These are phyloP conservation scores for Verticillium albo-atrum DNA, from an alignment of 2,329 filamentous ascomycete species.

Conservation along the genomic window DNA sequence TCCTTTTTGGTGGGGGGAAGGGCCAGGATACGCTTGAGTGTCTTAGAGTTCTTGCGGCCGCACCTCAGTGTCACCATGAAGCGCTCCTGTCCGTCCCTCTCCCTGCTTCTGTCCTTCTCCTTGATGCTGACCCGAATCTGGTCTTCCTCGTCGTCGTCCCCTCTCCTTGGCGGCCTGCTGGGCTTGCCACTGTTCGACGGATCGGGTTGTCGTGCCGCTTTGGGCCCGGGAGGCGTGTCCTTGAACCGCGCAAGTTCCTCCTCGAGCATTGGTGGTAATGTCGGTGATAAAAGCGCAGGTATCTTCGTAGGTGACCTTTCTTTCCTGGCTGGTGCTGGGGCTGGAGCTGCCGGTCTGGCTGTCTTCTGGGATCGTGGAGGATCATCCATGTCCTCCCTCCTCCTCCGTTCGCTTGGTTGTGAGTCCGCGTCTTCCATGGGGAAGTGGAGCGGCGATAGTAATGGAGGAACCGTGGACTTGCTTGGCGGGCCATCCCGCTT, in stretches of 20 bases:
- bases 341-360: conserved; percentile 16
- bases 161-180: conserved; percentile 17
- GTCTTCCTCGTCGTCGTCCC: conserved; percentile 28
- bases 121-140: conserved; percentile 18
- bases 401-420: conserved; percentile 21
- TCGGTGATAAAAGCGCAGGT: conserved; percentile 51
- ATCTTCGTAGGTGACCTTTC: conserved; percentile 31
- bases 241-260: conserved; percentile 31
- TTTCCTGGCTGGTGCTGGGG: conserved; percentile 27
- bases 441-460: conserved; percentile 49
- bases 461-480: conserved; percentile 41
- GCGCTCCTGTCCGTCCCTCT: conserved; percentile 15
- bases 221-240: conserved; percentile 4
- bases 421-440: conserved; percentile 31
- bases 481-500: conserved; percentile 30
- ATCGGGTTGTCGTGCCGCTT: conserved; percentile 23
- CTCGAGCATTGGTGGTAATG: conserved; percentile 47
- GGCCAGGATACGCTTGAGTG: conserved; percentile 41
- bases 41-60: conserved; percentile 40
- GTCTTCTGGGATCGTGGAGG: conserved; percentile 2
- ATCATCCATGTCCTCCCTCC: conserved; percentile 15
- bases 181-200: conserved; percentile 25
- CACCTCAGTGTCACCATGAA: conserved; percentile 44
- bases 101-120: conserved; percentile 3
- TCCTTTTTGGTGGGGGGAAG: conserved; percentile 36